These are phyloP conservation scores for Mucor plumbeus DNA, from an alignment of 371 early-diverging fungal species.

Conservation along the genomic window DNA sequence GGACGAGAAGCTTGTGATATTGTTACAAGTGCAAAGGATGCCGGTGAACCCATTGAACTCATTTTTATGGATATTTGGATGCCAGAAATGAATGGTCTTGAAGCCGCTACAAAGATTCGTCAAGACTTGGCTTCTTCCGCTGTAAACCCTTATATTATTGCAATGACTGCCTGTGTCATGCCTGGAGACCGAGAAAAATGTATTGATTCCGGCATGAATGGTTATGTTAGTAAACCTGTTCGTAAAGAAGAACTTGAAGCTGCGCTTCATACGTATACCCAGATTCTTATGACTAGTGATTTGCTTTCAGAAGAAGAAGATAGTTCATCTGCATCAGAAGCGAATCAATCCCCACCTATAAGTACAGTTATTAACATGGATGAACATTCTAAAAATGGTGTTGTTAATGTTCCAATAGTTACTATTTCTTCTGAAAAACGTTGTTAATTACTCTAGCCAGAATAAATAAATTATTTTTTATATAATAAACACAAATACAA, in stretches of 20 bases:
- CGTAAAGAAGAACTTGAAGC: constrained; percentile 54
- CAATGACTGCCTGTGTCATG: constrained; percentile 63
- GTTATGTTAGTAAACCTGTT: constrained; percentile 47
- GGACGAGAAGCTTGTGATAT: constrained; percentile 51
- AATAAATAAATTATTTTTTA: not conserved
- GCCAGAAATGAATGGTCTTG: constrained; percentile 63
- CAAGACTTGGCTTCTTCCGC: constrained; percentile 29
- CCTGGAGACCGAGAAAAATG: constrained; percentile 59
- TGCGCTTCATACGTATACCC: constrained; percentile 28
- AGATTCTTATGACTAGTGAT: constrained; percentile 9
- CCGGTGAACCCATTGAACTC: constrained; percentile 37
- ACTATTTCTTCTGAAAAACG: not conserved
- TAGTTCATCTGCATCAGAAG: not conserved
- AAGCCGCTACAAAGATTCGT: constrained; percentile 50
- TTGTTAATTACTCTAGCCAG: not conserved
- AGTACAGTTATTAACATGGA: not conserved
- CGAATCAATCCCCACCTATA: not conserved
- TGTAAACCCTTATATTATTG: constrained; percentile 54
- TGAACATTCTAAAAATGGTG: not conserved
- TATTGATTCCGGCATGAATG: constrained; percentile 49
- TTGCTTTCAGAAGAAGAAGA: not conserved
- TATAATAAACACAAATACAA: not conserved
- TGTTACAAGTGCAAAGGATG: constrained; percentile 12
- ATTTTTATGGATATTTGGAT: constrained; percentile 63
- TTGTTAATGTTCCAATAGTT: not conserved